These are phyloP conservation scores for Isabelozyma heimii DNA, from an alignment of 805 yeast genomes.

Conservation along the genomic window DNA sequence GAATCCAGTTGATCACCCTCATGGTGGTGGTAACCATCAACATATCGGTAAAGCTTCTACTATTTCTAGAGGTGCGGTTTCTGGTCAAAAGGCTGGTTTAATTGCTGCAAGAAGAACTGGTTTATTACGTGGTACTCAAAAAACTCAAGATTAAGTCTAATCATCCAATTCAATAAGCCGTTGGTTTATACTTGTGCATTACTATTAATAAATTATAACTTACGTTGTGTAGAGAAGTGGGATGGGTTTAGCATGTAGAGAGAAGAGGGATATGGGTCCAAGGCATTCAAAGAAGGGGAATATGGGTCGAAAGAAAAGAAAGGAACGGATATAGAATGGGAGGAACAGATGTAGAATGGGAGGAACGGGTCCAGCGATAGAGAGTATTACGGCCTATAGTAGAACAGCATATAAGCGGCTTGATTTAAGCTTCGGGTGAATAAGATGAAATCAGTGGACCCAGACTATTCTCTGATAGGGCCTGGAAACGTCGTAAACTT, in stretches of 20 bases:
- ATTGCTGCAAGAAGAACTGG: conserved; percentile 99
- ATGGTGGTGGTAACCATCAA: conserved; percentile 97
- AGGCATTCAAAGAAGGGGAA: neutral
- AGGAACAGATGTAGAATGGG: too few relatives aligned
- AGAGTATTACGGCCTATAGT: too few relatives aligned
- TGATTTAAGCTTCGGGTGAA: too few relatives aligned
- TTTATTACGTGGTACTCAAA: conserved; percentile 99
- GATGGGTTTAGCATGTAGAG: neutral
- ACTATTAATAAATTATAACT: neutral
- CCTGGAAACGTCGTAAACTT: neutral
- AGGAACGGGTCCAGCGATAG: too few relatives aligned
- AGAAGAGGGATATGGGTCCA: neutral
- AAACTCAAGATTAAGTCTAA: conserved; percentile 46
- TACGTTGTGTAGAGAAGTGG: neutral
- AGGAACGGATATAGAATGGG: too few relatives aligned
- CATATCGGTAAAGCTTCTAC: conserved; percentile 99
- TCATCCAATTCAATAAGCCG: neutral
- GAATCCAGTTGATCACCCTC: conserved; percentile 99
- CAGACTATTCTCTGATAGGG: neutral
- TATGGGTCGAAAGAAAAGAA: too few relatives aligned
- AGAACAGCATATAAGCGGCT: too few relatives aligned
- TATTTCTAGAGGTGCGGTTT: conserved; percentile 97
- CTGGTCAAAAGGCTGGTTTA: conserved; percentile 99
- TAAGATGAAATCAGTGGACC: neutral
- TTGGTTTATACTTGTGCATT: neutral